Conservation (phyloP, 2,329 filamentous ascomycete genomes). For the Aquanectria penicillioides region DNA sequence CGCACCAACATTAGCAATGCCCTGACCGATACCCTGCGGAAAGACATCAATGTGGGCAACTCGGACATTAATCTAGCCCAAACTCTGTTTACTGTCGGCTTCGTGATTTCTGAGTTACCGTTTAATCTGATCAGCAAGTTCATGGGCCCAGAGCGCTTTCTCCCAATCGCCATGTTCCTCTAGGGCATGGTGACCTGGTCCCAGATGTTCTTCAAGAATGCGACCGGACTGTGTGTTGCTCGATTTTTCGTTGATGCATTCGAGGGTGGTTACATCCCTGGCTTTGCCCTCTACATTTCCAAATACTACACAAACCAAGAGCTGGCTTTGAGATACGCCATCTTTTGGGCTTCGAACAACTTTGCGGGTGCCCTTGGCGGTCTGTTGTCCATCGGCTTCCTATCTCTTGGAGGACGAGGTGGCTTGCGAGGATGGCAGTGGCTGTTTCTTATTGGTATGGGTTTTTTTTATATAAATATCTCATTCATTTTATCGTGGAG, state of each 20-base stretch:
- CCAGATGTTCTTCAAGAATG: conserved; percentile 42
- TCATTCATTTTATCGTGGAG: fast-evolving
- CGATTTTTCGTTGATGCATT: conserved; percentile 44
- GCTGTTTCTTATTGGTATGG: conserved; percentile 43
- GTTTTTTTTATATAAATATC: too few relatives aligned
- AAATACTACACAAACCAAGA: conserved; percentile 44
- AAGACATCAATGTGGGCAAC: conserved; percentile 59
- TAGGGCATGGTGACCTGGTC: conserved; percentile 44
- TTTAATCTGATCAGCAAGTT: conserved; percentile 44
- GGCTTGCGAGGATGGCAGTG: conserved; percentile 45
- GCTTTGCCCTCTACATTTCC: conserved; percentile 45
- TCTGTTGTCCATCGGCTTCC: conserved; percentile 39
- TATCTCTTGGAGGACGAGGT: conserved; percentile 38
- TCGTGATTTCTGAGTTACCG: conserved; percentile 55
- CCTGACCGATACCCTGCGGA: conserved; percentile 60
- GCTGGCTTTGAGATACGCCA: conserved; percentile 39
- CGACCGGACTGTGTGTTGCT: conserved; percentile 35
- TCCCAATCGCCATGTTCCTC: conserved; percentile 43
- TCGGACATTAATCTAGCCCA: conserved; percentile 63
- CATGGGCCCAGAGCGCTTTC: conserved; percentile 41
- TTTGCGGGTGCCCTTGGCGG: conserved; percentile 42
- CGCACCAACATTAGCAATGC: conserved; percentile 59
- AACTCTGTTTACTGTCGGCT: conserved; percentile 60
- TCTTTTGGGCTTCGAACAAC: conserved; percentile 45
- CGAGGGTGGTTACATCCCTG: conserved; percentile 46